Conservation (phyloP, 78 protist species). For the Emiliania huxleyi region DNA sequence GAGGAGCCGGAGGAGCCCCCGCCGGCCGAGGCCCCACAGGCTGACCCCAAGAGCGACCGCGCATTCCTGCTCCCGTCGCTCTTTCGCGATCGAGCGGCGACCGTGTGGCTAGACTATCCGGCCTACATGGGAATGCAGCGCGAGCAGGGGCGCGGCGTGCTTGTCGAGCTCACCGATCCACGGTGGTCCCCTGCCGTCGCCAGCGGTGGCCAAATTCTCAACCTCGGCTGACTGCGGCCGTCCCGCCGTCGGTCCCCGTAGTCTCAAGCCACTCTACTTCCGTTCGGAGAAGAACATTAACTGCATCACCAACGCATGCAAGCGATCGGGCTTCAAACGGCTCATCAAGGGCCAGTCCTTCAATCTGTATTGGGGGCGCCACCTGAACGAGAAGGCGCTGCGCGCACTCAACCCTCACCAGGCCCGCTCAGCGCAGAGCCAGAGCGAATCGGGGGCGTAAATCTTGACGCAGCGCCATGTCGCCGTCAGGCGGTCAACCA, state of each 20-base stretch:
- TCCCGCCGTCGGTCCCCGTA: no score
- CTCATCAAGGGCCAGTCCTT: not conserved
- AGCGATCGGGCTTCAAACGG: not conserved
- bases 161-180: not conserved
- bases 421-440: not conserved
- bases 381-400: not conserved
- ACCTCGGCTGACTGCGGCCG: no score
- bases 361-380: not conserved
- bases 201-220: no score
- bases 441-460: no score
- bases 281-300: not conserved
- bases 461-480: no score
- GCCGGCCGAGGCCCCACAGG: no score
- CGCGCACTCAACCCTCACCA: not conserved
- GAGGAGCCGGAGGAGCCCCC: no score
- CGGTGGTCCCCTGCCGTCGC: no score
- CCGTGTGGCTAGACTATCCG: not conserved
- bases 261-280: not conserved
- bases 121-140: not conserved
- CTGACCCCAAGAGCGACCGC: no score
- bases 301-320: not conserved
- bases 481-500: conserved; percentile 13
- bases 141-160: not conserved
- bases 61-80: not conserved
- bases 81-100: not conserved